Base-by-base conservation (phyloP, 257 asterid genomes). In the Petrea volubilis region DNA sequence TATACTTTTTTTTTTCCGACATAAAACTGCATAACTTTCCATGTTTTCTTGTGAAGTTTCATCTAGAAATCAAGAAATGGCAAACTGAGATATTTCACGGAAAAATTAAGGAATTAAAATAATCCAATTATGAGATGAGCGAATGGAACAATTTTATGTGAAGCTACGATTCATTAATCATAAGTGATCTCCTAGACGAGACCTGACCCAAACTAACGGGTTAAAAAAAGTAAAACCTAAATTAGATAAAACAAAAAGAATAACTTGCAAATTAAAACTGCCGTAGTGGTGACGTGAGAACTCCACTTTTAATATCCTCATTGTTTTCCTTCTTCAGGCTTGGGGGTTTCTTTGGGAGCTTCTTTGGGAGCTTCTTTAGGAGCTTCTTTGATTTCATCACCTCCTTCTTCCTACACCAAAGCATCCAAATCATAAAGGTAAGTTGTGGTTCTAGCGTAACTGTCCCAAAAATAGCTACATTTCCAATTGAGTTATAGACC, bases 361-460 rank as follows among this genome's bases (percentile, higher is more conserved):
- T 38, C 43, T 38, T 38, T 38, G 10, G 43, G 10, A 4, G 43
- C 43, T 38, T 38, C 43, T 80, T 89, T 89, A 59, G 90, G 70
- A 79, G 89, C 88, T 77, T 87, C 96, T 81, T 85, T 90, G 81
- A 85, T 79, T 15, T 90, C 96, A 64, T 90, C 96, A 29, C 83
- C 81, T 18, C 89, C 95, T 18, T 90, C 96, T 31, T 90, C 96
- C 92, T 90, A 80, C 79, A 70, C 40, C 53, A 12, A 47, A 52
- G 14, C 34, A 27, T 25, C 12, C 25, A 17, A 28, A n/a, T 18
- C n/a, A 34, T 1, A 41, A 20, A 72, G 12, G 10, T 56, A 15
- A 68, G 23, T n/a, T 27, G 50, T 7, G 18, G 11, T 23, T 64
- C 29, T 18, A 18, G 47, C 28, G 40, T 28, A 57, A 57, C 28